Conservation (phyloP, 2,329 filamentous ascomycete species). For the Fusarium sp. region DNA sequence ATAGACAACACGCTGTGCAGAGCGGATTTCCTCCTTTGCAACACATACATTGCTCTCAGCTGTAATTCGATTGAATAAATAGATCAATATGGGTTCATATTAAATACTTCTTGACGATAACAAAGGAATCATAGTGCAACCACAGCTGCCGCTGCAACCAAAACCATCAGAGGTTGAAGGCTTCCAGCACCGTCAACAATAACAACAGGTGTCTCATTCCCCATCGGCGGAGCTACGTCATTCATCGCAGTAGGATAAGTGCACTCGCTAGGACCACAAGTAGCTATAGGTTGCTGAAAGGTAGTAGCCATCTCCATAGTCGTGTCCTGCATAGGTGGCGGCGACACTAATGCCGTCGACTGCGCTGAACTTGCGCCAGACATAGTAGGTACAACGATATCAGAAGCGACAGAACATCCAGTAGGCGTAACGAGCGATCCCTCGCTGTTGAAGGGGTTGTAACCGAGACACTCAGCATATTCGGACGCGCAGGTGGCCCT, state of each 20-base stretch:
- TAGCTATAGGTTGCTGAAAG: background rate
- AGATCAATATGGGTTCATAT: too few relatives aligned
- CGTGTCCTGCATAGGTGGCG: background rate
- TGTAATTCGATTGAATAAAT: too few relatives aligned
- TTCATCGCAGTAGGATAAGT: background rate
- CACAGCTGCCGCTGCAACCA: background rate
- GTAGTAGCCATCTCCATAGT: background rate
- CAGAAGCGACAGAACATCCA: constrained; percentile 4
- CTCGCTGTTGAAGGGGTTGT: constrained; percentile 9
- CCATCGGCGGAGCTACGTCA: background rate
- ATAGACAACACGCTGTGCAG: too few relatives aligned
- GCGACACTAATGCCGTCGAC: background rate
- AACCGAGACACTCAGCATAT: constrained; percentile 7
- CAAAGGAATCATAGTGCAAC: background rate
- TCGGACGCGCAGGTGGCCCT: constrained; percentile 1
- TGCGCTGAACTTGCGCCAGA: background rate
- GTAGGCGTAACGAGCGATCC: constrained; percentile 9
- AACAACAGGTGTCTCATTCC: background rate
- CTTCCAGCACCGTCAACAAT: background rate
- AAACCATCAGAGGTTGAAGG: background rate
- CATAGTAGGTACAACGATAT: background rate
- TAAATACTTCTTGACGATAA: too few relatives aligned
- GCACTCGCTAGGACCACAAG: background rate
- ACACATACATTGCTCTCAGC: too few relatives aligned
- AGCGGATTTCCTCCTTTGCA: too few relatives aligned